These are phyloP conservation scores for Saturnispora halmiae DNA, from an alignment of 805 yeast genomes.

Conservation along the genomic window DNA sequence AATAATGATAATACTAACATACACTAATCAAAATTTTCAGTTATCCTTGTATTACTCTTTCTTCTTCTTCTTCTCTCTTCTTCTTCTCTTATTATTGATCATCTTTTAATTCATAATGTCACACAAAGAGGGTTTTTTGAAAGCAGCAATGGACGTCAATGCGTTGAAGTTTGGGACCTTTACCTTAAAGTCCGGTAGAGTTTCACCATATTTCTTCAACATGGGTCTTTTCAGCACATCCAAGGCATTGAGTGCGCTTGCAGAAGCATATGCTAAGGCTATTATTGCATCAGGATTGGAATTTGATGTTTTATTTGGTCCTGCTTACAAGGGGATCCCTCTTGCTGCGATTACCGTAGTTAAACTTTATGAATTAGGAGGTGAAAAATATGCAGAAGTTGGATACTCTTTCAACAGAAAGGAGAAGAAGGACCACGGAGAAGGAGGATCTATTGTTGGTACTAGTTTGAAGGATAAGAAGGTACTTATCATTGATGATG, in stretches of 20 bases:
- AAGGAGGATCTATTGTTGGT: constrained; percentile 94
- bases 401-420: constrained; percentile 95
- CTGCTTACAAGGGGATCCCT: constrained; percentile 97
- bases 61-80: background rate
- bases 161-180: constrained; percentile 84
- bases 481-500: constrained; percentile 87
- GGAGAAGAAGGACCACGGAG: constrained; percentile 96
- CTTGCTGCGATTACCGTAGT: constrained; percentile 89
- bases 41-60: background rate
- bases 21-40: background rate
- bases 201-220: constrained; percentile 94
- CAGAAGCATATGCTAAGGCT: constrained; percentile 81
- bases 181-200: constrained; percentile 86
- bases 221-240: constrained; percentile 86
- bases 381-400: constrained; percentile 60
- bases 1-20: no score
- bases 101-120: constrained; percentile 7
- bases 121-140: constrained; percentile 45
- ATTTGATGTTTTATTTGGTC: constrained; percentile 90
- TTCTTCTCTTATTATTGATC: background rate
- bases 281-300: constrained; percentile 73
- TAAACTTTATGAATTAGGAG: constrained; percentile 83
- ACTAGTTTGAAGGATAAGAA: constrained; percentile 59
- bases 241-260: constrained; percentile 64
- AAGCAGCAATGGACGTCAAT: constrained; percentile 69